Conservation (phyloP, 768 basidiomycete species). For the Hebeloma cylindrosporum region DNA sequence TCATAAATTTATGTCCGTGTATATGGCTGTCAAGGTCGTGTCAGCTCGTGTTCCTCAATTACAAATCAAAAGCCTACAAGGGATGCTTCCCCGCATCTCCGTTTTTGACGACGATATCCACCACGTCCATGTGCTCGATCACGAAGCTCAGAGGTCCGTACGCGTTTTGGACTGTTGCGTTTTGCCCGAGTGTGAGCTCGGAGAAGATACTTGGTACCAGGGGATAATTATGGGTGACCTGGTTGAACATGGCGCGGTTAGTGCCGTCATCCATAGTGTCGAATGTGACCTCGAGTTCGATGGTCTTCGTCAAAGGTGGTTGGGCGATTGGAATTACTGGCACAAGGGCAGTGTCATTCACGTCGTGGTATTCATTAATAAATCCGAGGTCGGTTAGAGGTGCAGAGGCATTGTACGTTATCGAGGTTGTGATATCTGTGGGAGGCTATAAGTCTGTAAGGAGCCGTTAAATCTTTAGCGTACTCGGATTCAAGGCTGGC, state of each 20-base stretch:
- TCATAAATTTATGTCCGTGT: constrained; percentile 86
- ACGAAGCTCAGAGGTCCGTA: constrained; percentile 84
- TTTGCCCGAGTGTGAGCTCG: constrained; percentile 69
- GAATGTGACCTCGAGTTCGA: constrained; percentile 74
- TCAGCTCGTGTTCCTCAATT: not conserved
- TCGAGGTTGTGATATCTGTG: constrained; percentile 77
- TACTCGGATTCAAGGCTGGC: constrained; percentile 69
- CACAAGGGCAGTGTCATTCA: constrained; percentile 67
- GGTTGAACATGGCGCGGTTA: constrained; percentile 79
- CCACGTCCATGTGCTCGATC: constrained; percentile 68
- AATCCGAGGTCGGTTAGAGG: constrained; percentile 52
- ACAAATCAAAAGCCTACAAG: constrained; percentile 52
- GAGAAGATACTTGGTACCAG: constrained; percentile 78
- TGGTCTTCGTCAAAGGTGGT: constrained; percentile 50
- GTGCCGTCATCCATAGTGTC: constrained; percentile 85
- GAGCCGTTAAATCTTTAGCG: constrained; percentile 22
- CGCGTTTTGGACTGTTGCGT: constrained; percentile 62
- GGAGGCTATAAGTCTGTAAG: not conserved
- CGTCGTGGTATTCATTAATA: constrained; percentile 56
- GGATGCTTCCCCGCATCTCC: constrained; percentile 77
- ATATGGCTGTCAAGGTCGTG: constrained; percentile 61
- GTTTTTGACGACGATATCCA: constrained; percentile 79
- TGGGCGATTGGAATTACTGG: constrained; percentile 58
- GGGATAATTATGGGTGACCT: constrained; percentile 65
- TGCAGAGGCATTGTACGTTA: constrained; percentile 66